These are phyloP conservation scores for Aspergillus incahuasiensis DNA, from an alignment of 495 filamentous ascomycete genomes.

Conservation along the genomic window DNA sequence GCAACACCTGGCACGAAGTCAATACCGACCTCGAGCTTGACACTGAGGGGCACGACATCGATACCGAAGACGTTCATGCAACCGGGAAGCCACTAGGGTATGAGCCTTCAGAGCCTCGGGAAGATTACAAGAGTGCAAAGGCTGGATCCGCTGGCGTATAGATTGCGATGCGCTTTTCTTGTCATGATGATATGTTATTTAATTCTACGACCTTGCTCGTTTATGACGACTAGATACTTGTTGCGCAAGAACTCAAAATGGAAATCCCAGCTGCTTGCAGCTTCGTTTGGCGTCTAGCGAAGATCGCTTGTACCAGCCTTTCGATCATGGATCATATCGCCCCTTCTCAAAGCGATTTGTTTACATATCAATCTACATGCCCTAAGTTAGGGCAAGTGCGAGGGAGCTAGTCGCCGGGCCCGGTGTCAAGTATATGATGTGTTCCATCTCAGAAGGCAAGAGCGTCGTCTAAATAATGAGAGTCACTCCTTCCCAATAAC, in stretches of 20 bases:
- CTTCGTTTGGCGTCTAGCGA: too few species aligned
- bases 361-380: too few species aligned
- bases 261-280: neutral
- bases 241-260: neutral
- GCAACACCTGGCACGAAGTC: slow-evolving; percentile 77
- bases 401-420: neutral
- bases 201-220: slow-evolving; percentile 15
- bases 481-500: too few species aligned
- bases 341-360: too few species aligned
- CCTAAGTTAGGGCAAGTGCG: neutral
- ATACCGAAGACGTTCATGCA: slow-evolving; percentile 11
- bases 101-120: neutral
- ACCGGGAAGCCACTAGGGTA: slow-evolving; percentile 7
- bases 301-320: too few species aligned
- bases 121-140: slow-evolving; percentile 17
- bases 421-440: too few species aligned
- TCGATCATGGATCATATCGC: too few species aligned
- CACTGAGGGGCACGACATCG: slow-evolving; percentile 37
- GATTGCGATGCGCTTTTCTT: slow-evolving; percentile 10
- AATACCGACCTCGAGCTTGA: slow-evolving; percentile 51
- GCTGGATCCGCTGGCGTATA: slow-evolving; percentile 9
- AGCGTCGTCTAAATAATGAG: too few species aligned
- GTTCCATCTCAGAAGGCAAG: too few species aligned
- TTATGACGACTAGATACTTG: neutral
- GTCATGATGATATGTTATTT: neutral